Evolutionary conservation across 805 yeast genomes (phyloP), one percentile per base, ranked within the genome.

Genomic region (Candida coquimbonensis): DNA sequence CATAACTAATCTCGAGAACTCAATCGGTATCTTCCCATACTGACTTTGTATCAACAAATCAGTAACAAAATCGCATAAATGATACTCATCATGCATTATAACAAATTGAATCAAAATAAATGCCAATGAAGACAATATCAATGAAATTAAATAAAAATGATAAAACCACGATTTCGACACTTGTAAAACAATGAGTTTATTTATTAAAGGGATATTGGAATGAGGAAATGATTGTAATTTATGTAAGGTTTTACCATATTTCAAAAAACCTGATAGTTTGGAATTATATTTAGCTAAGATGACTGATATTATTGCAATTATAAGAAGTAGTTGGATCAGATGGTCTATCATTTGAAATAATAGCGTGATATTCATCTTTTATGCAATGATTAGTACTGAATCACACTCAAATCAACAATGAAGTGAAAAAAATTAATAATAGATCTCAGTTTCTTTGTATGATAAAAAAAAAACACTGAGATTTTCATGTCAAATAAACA

Each of bases 101-200:
- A 21, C 24, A 21, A 37, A 43, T 17, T 54, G 52, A n/a, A 51
- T 41, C 32, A 54, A 12, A 24, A 49, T 31, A 17, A 60, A 48
- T 12, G 56, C 55, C 2, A 54, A 24, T 0, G 57, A 6, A 5
- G 71, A 61, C 32, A 71, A 50, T 0, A 60, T 26, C 1, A 69
- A 53, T 16, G 80, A 72, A 16, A 77, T 41, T 5, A 75, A 47
- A 59, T 85, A 85, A 53, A 79, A 85, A 54, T 84, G 88, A 2
- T 65, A 55, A 55, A 85, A 85, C 72, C 73, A 78, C 12, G 70
- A 51, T 56, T 82, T 84, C 0, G 88, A 86, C 0, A 83, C 82
- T 12, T 78, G 77, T 13, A 69, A 45, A 9, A 57, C 56, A 9
- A 61, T 49, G 1, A 67, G 36, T 2, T 32, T 43, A 4, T 52